phyloP scores from a whole-genome alignment of 2,329 filamentous ascomycete species.

The Alternaria sp. region DNA sequence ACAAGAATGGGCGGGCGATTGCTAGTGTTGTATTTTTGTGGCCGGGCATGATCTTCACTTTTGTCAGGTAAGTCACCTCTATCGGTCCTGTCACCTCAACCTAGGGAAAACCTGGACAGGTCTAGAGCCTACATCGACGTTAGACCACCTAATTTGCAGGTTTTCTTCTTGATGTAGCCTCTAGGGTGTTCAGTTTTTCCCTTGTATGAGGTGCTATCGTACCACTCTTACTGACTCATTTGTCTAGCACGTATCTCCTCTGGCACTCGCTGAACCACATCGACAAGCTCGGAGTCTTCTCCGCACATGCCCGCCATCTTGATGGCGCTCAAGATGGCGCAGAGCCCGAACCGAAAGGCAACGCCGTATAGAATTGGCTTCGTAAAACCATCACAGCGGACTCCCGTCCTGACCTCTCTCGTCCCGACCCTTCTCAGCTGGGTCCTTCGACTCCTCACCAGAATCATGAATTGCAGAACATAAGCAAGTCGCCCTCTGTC shows the following conservation, averaged over 20 bases:
- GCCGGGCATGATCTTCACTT: conserved; percentile 58
- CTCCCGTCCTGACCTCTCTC: background rate
- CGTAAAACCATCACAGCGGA: background rate
- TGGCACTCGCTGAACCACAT: conserved; percentile 50
- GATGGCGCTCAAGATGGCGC: background rate
- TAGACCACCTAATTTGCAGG: background rate
- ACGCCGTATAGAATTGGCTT: background rate
- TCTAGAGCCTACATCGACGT: background rate
- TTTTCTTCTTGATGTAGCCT: background rate
- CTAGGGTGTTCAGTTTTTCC: background rate
- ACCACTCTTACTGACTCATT: background rate
- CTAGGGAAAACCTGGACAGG: background rate
- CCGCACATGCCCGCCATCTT: conserved; percentile 41
- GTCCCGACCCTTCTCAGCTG: no score
- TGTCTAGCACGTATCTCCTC: conserved; percentile 46
- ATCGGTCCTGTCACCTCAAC: background rate
- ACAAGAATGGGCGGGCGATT: conserved; percentile 58
- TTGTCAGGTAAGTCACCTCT: conserved; percentile 50
- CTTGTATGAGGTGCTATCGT: background rate
- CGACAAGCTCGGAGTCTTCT: conserved; percentile 49
- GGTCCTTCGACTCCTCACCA: no score
- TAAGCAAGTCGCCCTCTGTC: background rate
- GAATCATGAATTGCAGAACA: background rate
- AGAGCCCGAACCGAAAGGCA: background rate
- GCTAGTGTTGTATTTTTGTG: conserved; percentile 61